A percentile compares a stretch with the other conserved stretches of the same genome.
These are phyloP conservation scores for Skeletonema tropicum DNA, from an alignment of 108 stramenopile species.

Conservation along the genomic window DNA sequence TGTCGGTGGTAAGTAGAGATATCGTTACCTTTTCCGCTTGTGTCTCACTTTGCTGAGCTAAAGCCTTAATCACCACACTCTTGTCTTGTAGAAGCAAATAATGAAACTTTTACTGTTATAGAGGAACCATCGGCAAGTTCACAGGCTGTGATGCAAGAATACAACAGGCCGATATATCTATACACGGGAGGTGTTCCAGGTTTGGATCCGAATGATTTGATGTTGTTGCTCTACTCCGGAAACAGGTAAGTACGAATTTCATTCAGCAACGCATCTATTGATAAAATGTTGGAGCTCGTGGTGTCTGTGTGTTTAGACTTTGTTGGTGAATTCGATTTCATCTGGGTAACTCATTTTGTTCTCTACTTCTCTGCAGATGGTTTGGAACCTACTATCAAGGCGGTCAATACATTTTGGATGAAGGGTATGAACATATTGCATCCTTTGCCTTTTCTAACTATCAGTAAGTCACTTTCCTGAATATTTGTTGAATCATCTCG, in stretches of 20 bases:
- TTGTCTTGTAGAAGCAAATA: background rate
- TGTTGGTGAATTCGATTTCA: background rate
- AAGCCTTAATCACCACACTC: background rate
- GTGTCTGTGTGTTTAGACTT: background rate
- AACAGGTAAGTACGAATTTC: background rate
- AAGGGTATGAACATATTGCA: background rate
- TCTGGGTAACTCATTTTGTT: background rate
- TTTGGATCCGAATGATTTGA: background rate
- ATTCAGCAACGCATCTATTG: no score
- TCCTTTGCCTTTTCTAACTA: background rate
- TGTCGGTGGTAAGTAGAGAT: background rate
- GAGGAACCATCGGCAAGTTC: background rate
- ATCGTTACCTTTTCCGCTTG: background rate
- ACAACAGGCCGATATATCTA: background rate
- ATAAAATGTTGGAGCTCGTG: background rate
- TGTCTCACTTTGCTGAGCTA: background rate
- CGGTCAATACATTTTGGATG: background rate
- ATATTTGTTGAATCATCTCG: no score
- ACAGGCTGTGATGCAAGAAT: background rate
- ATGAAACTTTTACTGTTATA: background rate
- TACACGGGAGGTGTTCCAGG: background rate
- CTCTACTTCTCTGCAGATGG: constrained; percentile 4
- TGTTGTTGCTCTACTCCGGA: background rate
- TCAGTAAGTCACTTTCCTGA: background rate
- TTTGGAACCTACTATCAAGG: background rate